Evolutionary conservation across 768 basidiomycete genomes (phyloP).

Genomic region (Clathrus columnatus): DNA sequence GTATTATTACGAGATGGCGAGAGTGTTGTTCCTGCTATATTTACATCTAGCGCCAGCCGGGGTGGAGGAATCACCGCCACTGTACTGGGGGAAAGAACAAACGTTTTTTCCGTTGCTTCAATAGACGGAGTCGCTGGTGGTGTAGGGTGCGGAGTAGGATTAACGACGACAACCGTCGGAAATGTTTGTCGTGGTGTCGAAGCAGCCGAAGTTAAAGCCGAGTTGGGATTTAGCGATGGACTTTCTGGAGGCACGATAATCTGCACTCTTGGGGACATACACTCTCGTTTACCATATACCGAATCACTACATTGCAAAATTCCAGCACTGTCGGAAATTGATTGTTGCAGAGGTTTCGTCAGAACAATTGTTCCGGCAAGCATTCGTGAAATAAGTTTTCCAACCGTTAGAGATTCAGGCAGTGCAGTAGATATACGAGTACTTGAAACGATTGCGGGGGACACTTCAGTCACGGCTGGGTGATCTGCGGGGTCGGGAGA

Average conservation of each 20-base stretch:
- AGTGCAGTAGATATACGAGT: neutral
- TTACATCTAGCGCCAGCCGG: neutral
- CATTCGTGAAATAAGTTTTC: neutral
- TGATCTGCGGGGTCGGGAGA: neutral
- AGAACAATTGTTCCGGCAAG: neutral
- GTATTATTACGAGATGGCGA: neutral
- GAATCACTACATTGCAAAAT: too few relatives aligned
- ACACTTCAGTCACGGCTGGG: neutral
- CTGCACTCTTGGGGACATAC: neutral
- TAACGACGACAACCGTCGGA: neutral
- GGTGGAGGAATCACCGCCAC: neutral
- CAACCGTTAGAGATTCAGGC: neutral
- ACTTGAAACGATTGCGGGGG: neutral
- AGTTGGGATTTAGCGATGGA: neutral
- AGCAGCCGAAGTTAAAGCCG: neutral
- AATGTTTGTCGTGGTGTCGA: neutral
- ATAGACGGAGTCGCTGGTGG: constrained; percentile 1
- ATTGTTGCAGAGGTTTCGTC: neutral
- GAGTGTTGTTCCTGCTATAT: neutral
- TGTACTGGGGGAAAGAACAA: neutral
- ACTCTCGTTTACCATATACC: too few relatives aligned
- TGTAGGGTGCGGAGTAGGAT: constrained; percentile 4
- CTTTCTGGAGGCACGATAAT: neutral
- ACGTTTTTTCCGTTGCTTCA: neutral
- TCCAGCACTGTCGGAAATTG: neutral